Evolutionary conservation across 495 filamentous ascomycete genomes (phyloP), one percentile per base, ranked within the genome.

Genomic region (Aspergillus ostianus): DNA sequence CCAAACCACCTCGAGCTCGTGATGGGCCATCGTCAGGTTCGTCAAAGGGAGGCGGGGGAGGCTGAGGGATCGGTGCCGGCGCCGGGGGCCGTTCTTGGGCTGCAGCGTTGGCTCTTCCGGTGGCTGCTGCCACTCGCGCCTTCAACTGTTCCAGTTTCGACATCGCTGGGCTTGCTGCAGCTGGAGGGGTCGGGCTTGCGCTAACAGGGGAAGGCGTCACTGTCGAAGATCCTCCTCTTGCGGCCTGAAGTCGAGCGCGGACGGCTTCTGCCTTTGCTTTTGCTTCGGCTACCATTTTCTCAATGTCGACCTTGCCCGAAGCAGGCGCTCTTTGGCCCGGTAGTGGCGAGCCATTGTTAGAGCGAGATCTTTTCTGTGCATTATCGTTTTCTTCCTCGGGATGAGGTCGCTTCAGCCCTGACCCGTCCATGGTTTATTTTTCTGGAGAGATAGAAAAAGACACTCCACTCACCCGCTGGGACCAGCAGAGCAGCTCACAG

Each of bases 71-170:
- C 5, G 74, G 72, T 32, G 76, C 61, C 56, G 75, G 65, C 52
- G 72, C 67, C 62, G 58, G 59, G 6, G 73, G 60, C 67, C 75
- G 73, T 68, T 72, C 75, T 52, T 70, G 78, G 44, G 69, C 64
- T 59, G 72, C 59, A 55, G 70, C 78, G 76, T 61, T 82, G 76
- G 70, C 84, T 84, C 72, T 80, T 48, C 81, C 82, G 18, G 90
- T 87, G 51, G 90, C 87, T 49, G 90, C 89, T 45, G 88, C 89
- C 12, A 95, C 87, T 69, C 90, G 82, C 4, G 92, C 91, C 71
- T 89, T 96, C 77, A 97, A 85, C 73, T 79, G 86, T 80, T 77
- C 86, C 51, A 74, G 77, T 61, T 67, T 77, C 23, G 82, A 82
- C 73, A 79, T 77, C 4, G 74, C 74, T 73, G 58, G 80, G 76